Conservation (phyloP, 306 rosid genomes). For the Biancaea sappan region DNA sequence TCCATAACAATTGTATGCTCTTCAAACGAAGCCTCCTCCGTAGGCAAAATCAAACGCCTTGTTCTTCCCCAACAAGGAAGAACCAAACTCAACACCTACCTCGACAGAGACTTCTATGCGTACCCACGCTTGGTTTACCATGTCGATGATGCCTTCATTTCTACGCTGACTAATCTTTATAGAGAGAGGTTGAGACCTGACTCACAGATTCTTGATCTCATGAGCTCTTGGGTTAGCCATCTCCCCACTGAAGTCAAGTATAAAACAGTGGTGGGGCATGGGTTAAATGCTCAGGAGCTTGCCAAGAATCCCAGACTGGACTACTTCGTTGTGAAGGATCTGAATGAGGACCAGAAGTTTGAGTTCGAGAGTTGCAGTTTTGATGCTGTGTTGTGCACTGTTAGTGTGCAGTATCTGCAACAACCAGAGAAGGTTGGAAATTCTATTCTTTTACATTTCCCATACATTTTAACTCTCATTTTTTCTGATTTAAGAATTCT, state of each 20-base stretch:
- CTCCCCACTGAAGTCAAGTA: slow-evolving; percentile 64
- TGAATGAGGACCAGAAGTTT: slow-evolving; percentile 68
- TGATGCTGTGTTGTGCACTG: slow-evolving; percentile 84
- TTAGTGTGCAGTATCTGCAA: slow-evolving; percentile 93
- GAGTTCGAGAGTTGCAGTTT: slow-evolving; percentile 57
- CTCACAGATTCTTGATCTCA: slow-evolving; percentile 67
- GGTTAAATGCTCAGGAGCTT: slow-evolving; percentile 82
- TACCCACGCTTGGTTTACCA: slow-evolving; percentile 82
- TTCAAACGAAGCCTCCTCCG: slow-evolving; percentile 49
- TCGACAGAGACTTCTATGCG: slow-evolving; percentile 74
- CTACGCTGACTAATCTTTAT: slow-evolving; percentile 64
- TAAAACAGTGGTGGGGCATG: slow-evolving; percentile 81
- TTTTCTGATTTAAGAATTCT: background rate
- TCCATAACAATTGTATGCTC: slow-evolving; percentile 41
- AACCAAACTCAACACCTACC: slow-evolving; percentile 57
- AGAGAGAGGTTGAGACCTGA: slow-evolving; percentile 60
- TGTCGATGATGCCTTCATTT: slow-evolving; percentile 73
- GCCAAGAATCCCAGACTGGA: slow-evolving; percentile 70
- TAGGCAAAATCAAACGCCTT: slow-evolving; percentile 63
- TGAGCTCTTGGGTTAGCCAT: slow-evolving; percentile 95
- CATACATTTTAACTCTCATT: background rate
- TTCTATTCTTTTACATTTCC: background rate
- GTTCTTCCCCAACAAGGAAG: slow-evolving; percentile 66
- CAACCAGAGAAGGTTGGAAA: slow-evolving; percentile 84
- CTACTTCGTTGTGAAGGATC: slow-evolving; percentile 76